phyloP scores from a whole-genome alignment of 345 rosid species.

The Eucalyptus urophylla region DNA sequence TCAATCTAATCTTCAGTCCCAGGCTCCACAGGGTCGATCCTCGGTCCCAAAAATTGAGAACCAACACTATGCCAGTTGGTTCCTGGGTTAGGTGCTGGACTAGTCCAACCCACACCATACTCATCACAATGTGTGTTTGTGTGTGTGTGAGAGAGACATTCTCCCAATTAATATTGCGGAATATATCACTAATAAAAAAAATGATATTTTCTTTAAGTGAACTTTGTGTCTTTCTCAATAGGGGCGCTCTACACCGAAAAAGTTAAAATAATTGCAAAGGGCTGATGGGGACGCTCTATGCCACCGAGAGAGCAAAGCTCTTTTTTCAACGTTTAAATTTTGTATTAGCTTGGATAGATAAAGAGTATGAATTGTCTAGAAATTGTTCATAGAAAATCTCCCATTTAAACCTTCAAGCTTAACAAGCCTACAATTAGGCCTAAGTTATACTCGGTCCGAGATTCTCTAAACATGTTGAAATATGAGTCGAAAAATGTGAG shows the following conservation, averaged over 20 bases:
- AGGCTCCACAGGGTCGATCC: rapidly evolving
- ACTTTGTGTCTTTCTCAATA: neutral
- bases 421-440: neutral
- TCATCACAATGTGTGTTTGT: too few relatives aligned
- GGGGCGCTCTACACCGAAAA: neutral
- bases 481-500: neutral
- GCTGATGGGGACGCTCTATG: neutral
- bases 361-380: neutral
- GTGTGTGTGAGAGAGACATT: neutral
- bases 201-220: neutral
- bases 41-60: rapidly evolving
- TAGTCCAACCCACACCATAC: rapidly evolving
- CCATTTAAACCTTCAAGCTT: neutral
- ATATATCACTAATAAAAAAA: neutral
- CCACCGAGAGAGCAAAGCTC: neutral
- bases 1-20: rapidly evolving
- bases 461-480: neutral
- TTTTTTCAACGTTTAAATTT: neutral
- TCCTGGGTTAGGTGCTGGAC: too few relatives aligned
- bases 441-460: neutral
- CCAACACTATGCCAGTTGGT: too few relatives aligned
- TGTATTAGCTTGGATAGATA: neutral
- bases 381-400: neutral
- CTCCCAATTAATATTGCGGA: neutral
- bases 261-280: neutral